phyloP scores from a whole-genome alignment of 129 eudicot genomes.

The Chrysanthemum lavandulifolium region DNA sequence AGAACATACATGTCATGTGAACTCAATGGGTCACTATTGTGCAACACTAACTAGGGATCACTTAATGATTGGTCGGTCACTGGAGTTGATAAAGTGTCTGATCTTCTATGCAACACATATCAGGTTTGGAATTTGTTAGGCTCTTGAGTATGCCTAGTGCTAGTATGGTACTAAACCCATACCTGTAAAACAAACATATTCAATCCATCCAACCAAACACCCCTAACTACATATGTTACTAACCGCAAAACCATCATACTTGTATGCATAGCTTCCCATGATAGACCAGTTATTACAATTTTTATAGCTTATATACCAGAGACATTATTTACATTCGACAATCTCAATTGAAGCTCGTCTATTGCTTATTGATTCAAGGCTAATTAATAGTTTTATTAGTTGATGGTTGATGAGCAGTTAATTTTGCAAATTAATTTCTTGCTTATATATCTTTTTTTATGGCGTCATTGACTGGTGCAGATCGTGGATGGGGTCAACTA shows the following conservation, averaged over 20 bases:
- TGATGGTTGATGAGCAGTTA: constrained; percentile 14
- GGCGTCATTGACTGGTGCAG: constrained; percentile 39
- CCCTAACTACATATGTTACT: background rate
- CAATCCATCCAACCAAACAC: too few relatives aligned
- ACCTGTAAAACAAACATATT: too few relatives aligned
- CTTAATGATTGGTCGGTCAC: too few relatives aligned
- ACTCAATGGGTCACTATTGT: too few relatives aligned
- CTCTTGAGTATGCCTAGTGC: too few relatives aligned
- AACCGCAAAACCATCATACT: background rate
- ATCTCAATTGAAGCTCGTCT: constrained; percentile 1
- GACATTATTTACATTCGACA: background rate
- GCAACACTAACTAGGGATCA: too few relatives aligned
- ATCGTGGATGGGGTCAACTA: constrained; percentile 96
- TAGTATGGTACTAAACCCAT: too few relatives aligned
- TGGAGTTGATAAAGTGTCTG: too few relatives aligned
- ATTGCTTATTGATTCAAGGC: background rate
- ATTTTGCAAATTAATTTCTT: background rate
- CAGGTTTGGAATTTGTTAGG: too few relatives aligned
- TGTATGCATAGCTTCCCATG: constrained; percentile 2
- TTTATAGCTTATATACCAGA: background rate
- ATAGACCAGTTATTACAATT: background rate
- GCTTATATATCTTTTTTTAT: background rate
- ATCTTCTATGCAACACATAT: too few relatives aligned
- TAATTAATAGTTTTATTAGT: background rate
- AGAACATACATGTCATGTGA: too few relatives aligned